Conservation (phyloP, 495 filamentous ascomycete species). For the Penicillium atrosanguineum region DNA sequence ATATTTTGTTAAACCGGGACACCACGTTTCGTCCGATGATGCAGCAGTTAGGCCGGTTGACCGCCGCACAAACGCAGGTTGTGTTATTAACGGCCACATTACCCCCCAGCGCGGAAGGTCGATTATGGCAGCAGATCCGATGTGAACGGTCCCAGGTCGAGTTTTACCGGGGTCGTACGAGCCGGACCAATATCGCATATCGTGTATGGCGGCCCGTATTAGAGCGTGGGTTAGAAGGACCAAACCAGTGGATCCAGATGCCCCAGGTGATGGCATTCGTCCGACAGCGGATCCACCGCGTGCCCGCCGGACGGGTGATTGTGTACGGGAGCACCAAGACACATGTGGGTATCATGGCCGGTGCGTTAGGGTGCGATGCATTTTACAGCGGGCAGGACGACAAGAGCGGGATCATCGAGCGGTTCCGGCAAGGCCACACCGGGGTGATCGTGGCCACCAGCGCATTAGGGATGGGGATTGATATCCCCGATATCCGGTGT, state of each 20-base stretch:
- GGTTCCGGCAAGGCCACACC: too few relatives aligned
- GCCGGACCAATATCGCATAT: neutral
- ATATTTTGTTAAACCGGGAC: neutral
- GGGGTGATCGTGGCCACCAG: slow-evolving; percentile 15
- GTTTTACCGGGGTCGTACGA: neutral
- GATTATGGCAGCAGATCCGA: slow-evolving; percentile 1
- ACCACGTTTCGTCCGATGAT: neutral
- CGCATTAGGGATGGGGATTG: slow-evolving; percentile 23
- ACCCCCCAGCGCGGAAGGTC: slow-evolving; percentile 6
- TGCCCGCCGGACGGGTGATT: slow-evolving; percentile 4
- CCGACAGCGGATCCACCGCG: neutral
- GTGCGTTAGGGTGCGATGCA: neutral
- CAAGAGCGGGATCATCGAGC: too few relatives aligned
- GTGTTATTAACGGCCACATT: slow-evolving; percentile 26
- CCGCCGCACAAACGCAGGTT: slow-evolving; percentile 10
- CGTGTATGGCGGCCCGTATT: neutral
- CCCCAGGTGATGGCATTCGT: too few relatives aligned
- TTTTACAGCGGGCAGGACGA: slow-evolving; percentile 4
- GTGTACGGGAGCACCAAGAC: slow-evolving; percentile 5
- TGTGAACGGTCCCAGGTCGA: neutral
- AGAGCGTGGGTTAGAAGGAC: neutral
- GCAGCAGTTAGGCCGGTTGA: too few relatives aligned
- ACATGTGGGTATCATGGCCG: neutral
- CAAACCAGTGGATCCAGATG: neutral
- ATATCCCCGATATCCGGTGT: slow-evolving; percentile 18